These are phyloP conservation scores for Coemansia sp. DNA, from an alignment of 192 early-diverging fungal species.

Conservation along the genomic window DNA sequence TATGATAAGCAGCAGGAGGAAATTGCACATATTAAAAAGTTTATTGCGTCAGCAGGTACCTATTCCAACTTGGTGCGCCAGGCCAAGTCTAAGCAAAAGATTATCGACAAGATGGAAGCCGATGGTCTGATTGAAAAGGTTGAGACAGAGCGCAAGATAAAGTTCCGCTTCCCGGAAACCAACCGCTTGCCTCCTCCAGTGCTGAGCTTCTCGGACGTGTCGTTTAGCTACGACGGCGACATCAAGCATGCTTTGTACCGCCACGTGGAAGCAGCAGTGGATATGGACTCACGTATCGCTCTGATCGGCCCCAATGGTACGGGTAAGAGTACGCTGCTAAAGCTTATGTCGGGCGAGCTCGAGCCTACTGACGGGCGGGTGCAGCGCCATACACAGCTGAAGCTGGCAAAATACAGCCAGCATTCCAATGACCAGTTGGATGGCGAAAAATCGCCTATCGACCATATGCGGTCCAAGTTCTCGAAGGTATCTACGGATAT, in stretches of 20 bases:
- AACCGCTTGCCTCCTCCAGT: constrained; percentile 94
- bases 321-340: constrained; percentile 95
- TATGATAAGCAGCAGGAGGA: constrained; percentile 99
- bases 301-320: constrained; percentile 95
- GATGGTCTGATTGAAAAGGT: constrained; percentile 97
- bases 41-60: constrained; percentile 98
- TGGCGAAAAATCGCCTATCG: constrained; percentile 79
- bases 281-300: constrained; percentile 98
- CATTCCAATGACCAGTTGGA: constrained; percentile 97
- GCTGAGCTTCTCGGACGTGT: constrained; percentile 86
- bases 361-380: constrained; percentile 81
- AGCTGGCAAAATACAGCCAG: constrained; percentile 95
- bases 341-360: constrained; percentile 92
- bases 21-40: constrained; percentile 98
- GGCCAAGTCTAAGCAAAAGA: constrained; percentile 99
- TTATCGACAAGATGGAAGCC: constrained; percentile 99
- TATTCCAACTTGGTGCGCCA: constrained; percentile 98
- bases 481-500: constrained; percentile 77
- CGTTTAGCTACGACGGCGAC: constrained; percentile 88
- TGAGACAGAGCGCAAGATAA: constrained; percentile 68
- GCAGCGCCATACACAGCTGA: constrained; percentile 85
- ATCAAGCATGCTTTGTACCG: constrained; percentile 82
- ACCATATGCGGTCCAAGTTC: constrained; percentile 87
- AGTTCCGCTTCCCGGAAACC: constrained; percentile 84
- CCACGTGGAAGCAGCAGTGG: constrained; percentile 88